A percentile compares a stretch with the other conserved stretches of the same genome.
Conservation (phyloP, 2,329 filamentous ascomycete genomes). For the Verticillium longisporum region DNA sequence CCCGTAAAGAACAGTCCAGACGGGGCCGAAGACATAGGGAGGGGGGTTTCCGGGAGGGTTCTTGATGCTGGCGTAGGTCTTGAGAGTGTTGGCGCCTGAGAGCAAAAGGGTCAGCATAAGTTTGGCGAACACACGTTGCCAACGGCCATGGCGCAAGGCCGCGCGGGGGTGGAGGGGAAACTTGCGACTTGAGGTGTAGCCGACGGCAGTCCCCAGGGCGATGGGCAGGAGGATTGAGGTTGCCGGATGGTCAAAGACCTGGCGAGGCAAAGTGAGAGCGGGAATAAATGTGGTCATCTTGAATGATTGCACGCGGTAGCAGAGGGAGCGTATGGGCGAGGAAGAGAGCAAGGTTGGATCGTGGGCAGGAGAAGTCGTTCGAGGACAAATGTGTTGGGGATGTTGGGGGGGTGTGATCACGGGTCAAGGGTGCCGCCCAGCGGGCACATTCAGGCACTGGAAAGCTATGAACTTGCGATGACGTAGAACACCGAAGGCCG, state of each 20-base stretch:
- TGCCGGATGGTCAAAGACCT: constrained; percentile 65
- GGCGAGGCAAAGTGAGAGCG: constrained; percentile 66
- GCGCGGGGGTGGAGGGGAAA: constrained; percentile 2
- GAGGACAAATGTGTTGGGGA: neutral
- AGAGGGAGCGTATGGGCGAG: neutral
- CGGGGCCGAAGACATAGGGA: constrained; percentile 54
- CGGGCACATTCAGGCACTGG: neutral
- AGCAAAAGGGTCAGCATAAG: neutral
- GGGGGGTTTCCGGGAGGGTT: constrained; percentile 61
- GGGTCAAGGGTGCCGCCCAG: neutral
- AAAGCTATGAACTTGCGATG: neutral
- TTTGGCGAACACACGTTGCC: no score
- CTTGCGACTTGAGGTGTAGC: constrained; percentile 61
- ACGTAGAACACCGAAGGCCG: neutral
- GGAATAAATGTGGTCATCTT: constrained; percentile 75
- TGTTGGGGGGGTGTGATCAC: neutral
- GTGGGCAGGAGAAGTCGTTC: neutral
- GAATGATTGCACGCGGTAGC: constrained; percentile 3
- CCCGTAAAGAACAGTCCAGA: constrained; percentile 62
- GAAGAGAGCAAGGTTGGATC: no score
- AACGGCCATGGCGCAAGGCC: no score
- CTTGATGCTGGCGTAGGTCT: constrained; percentile 57
- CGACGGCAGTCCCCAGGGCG: constrained; percentile 64
- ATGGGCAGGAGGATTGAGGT: constrained; percentile 72
- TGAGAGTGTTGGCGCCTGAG: constrained; percentile 33